Evolutionary conservation across 2,329 filamentous ascomycete genomes (phyloP), one percentile per base, ranked within the genome.

Genomic region (Microascus cirrosus): DNA sequence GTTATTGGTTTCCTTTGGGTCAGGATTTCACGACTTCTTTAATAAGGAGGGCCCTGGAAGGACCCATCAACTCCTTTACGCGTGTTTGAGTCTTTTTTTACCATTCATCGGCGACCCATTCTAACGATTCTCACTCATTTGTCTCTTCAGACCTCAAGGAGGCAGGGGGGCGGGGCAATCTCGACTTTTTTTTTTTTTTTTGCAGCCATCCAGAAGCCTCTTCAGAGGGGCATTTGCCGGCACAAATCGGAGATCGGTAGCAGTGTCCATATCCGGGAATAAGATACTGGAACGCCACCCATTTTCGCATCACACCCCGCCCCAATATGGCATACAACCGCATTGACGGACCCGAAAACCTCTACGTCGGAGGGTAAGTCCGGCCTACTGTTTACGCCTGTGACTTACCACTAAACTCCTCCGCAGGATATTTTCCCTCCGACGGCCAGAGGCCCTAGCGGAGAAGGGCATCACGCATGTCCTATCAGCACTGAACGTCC

Each of bases 401-500:
- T 54, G 32, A 39, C 13, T n/a, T 34, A 12, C 55, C 45, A 35
- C 51, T 42, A 5, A 48, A 36, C 45, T 15, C 22, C 12, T 50
- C 12, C n/a, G 45, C 71, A 95, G 92, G 59, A 81, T 95, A 62
- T 92, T 92, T 74, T 84, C 87, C 50, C 75, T 96, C 61, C 84
- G 85, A 60, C 85, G 87, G 61, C 85, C 85, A 60, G 79, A 86
- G 57, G 80, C 85, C 39, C 77, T 97, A 54, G 74, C 81, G 62
- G 81, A 87, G 62, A 83, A 84, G 63, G 84, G 86, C 63, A 90
- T 99, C 69, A 95, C 91, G 2, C 92, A 96, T 72, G 82, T 97
- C 34, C 77, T 97, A n/a, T 95, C 92, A 4, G 88, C 94, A 48
- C 71, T 93, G 60, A 81, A 82, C 53, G 79, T 86, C 63, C 67